A percentile compares a stretch with the other conserved stretches of the same genome.
These are phyloP conservation scores for Heliamphora exappendiculata DNA, from an alignment of 148 eudicot genomes.

Conservation along the genomic window DNA sequence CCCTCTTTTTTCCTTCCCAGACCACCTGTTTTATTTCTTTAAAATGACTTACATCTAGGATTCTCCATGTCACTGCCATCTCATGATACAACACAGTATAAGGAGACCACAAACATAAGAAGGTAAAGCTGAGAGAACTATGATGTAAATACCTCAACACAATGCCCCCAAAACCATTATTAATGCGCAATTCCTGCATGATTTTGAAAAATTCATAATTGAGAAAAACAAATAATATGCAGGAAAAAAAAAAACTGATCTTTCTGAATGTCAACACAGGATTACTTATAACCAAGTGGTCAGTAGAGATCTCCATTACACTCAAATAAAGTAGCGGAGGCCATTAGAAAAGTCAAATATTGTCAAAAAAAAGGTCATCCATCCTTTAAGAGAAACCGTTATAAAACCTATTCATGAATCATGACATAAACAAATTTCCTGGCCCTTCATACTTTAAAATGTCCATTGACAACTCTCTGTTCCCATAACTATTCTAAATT, in stretches of 20 bases:
- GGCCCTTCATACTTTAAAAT: neutral
- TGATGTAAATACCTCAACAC: conserved; percentile 46
- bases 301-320: neutral
- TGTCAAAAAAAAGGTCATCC: neutral
- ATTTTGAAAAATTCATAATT: conserved; percentile 11
- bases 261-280: neutral
- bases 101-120: neutral
- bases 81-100: neutral
- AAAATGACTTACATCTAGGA: neutral
- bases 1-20: neutral
- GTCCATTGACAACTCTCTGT: neutral
- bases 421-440: neutral
- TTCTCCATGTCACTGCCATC: neutral
- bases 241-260: neutral
- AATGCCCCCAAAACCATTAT: conserved; percentile 80
- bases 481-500: neutral
- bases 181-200: conserved; percentile 67
- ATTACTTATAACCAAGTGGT: neutral
- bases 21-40: neutral
- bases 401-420: neutral
- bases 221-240: neutral
- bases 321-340: neutral
- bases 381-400: neutral
- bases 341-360: neutral
- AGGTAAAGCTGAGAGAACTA: neutral